Base-by-base conservation (phyloP, 2,329 filamentous ascomycete species). In the Penicillium sp. region DNA sequence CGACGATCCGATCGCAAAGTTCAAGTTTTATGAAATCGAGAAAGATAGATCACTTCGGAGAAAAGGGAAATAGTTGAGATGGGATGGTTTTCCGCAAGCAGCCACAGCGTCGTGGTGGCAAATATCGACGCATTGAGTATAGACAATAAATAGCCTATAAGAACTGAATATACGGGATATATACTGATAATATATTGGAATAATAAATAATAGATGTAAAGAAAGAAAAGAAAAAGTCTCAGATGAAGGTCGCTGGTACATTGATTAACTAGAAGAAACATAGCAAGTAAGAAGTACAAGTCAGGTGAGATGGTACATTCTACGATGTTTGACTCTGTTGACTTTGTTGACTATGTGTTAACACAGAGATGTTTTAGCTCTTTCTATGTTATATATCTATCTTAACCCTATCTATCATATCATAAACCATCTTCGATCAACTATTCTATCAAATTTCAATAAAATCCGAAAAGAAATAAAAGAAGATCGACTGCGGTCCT, bases 31-130 rank as follows among this genome's bases (percentile, higher is more conserved):
- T 31, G 12, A 54, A 12, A n/a, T 45, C 42, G 9, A 45, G 9
- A 33, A 13, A 31, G 31, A 37, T 35, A 17, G 8, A 38, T 54
- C 50, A 51, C 25, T 6, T 52, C 50, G 31, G 31, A 53, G 47
- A 25, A 33, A 51, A 48, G 37, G 33, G 6, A n/a, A 50, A 35
- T 49, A 19, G 33, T 43, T 45, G 27, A 23, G 41, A 48, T 38
- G 35, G 47, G 45, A 49, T 38, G 51, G 53, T 52, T 4, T 61
- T 65, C 65, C 65, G 65, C 64, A 67, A 66, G 58, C 65, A 67
- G 65, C 63, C 58, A 57, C 40, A 53, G 21, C 23, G 40, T 52
- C 51, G 51, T 49, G 57, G 54, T 67, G 65, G 65, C 65, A 52
- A 67, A 66, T 50, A 43, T 60, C 23, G 55, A 56, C 54, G 62